Evolutionary conservation across 2,329 filamentous ascomycete genomes (phyloP).

Genomic region (Claviceps sp.): DNA sequence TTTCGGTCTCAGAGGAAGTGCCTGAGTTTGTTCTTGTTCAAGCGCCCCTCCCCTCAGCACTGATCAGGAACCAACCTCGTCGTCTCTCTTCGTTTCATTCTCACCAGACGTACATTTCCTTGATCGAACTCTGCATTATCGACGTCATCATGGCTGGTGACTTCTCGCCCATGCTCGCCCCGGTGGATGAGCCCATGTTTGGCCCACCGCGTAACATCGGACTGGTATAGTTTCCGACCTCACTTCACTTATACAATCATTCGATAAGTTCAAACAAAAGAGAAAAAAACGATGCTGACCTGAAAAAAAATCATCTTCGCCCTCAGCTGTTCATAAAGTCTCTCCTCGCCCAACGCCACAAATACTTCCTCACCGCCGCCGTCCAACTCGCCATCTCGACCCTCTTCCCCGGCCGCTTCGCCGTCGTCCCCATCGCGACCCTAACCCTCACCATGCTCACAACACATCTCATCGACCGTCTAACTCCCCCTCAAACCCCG

Average conservation of each 20-base stretch:
- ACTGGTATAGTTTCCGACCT: constrained; percentile 10
- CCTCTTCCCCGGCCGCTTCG: constrained; percentile 21
- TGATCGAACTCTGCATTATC: neutral
- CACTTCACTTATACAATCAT: neutral
- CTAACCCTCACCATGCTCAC: constrained; percentile 18
- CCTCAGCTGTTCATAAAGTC: constrained; percentile 15
- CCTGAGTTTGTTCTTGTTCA: too few relatives aligned
- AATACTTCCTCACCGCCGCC: constrained; percentile 21
- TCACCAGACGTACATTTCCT: neutral
- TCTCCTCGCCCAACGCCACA: constrained; percentile 19
- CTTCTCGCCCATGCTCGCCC: constrained; percentile 14
- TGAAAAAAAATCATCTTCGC: neutral
- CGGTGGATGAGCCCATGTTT: neutral
- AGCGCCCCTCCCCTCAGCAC: too few relatives aligned
- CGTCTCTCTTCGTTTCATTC: too few relatives aligned
- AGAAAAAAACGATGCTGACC: neutral
- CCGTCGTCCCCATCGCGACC: constrained; percentile 18
- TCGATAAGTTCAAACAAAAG: neutral
- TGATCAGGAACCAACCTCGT: too few relatives aligned
- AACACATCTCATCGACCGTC: constrained; percentile 16
- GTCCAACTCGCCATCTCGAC: constrained; percentile 20
- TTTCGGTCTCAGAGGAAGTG: too few relatives aligned
- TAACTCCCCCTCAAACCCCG: constrained; percentile 2
- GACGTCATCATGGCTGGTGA: constrained; percentile 3
- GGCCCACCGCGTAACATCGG: constrained; percentile 7